Conservation (phyloP, 1,284 basidiomycete species). For the Cutaneotrichosporon sp. region DNA sequence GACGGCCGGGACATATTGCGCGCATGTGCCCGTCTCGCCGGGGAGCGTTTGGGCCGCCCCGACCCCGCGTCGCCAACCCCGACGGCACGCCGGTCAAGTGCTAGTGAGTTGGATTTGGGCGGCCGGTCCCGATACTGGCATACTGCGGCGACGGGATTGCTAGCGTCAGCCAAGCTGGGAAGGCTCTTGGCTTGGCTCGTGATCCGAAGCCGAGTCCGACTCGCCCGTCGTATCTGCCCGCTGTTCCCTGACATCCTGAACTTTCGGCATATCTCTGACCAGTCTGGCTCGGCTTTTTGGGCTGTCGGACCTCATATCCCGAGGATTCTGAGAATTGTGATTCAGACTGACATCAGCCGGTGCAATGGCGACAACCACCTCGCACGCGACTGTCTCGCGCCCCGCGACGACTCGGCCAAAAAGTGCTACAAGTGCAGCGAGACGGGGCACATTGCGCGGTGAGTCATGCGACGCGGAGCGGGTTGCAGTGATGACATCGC, state of each 20-base stretch:
- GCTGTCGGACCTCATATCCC: neutral
- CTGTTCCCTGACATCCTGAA: neutral
- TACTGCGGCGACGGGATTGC: neutral
- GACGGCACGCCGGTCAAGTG: slow-evolving; percentile 52
- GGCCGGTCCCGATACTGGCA: too few relatives aligned
- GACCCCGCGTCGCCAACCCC: slow-evolving; percentile 29
- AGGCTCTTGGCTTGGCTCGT: neutral
- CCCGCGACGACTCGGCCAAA: slow-evolving; percentile 46
- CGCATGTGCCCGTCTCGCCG: slow-evolving; percentile 36
- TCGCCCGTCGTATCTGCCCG: neutral
- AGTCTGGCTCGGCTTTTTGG: neutral
- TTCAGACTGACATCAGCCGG: slow-evolving; percentile 34
- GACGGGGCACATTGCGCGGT: slow-evolving; percentile 50
- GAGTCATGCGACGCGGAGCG: slow-evolving; percentile 9
- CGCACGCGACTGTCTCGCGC: slow-evolving; percentile 52
- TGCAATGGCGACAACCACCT: slow-evolving; percentile 53
- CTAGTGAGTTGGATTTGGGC: slow-evolving; percentile 39
- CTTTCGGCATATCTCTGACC: neutral
- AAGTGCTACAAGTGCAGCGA: slow-evolving; percentile 54
- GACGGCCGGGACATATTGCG: slow-evolving; percentile 47
- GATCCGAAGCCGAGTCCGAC: neutral
- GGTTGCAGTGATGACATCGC: neutral
- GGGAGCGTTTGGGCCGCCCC: slow-evolving; percentile 20
- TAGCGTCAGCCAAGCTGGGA: neutral
- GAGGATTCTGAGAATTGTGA: too few relatives aligned